Evolutionary conservation across 1,139 yeast genomes (phyloP).

Genomic region (Suzukiozyma palmioleophila): DNA sequence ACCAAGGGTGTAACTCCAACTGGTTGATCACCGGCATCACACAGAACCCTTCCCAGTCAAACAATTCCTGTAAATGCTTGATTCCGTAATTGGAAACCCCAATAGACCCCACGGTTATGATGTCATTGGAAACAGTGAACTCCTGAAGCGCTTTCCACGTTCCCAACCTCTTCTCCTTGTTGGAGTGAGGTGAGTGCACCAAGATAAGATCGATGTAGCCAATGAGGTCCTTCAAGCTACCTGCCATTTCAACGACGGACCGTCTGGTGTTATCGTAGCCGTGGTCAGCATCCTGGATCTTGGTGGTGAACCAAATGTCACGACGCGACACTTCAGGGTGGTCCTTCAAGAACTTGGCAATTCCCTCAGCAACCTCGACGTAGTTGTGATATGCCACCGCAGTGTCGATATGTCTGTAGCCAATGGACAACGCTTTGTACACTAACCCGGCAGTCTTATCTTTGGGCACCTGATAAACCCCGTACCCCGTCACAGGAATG

Average conservation of each 20-base stretch:
- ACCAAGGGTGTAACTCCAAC: slow-evolving; percentile 46
- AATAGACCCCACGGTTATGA: slow-evolving; percentile 28
- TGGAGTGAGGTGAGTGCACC: slow-evolving; percentile 31
- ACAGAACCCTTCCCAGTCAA: slow-evolving; percentile 28
- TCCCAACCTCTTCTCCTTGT: slow-evolving; percentile 28
- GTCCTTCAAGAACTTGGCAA: slow-evolving; percentile 40
- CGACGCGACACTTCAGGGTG: slow-evolving; percentile 27
- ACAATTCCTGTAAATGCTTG: slow-evolving; percentile 31
- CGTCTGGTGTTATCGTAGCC: slow-evolving; percentile 55
- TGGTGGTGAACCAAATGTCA: slow-evolving; percentile 48
- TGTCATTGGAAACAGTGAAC: slow-evolving; percentile 24
- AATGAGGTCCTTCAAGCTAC: slow-evolving; percentile 30
- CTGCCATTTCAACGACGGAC: slow-evolving; percentile 42
- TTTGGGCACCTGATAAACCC: slow-evolving; percentile 27
- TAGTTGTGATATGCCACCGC: slow-evolving; percentile 54
- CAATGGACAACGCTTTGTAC: slow-evolving; percentile 46
- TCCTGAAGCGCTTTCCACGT: slow-evolving; percentile 43
- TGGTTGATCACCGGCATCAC: slow-evolving; percentile 41
- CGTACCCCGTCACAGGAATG: slow-evolving; percentile 41
- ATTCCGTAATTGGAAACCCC: slow-evolving; percentile 44
- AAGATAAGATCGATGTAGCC: slow-evolving; percentile 44
- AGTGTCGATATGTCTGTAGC: slow-evolving; percentile 59
- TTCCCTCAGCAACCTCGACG: slow-evolving; percentile 30
- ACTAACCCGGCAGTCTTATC: slow-evolving; percentile 25
- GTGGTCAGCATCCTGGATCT: slow-evolving; percentile 55